Conservation (phyloP, 108 stramenopile species). For the Nitzschia sp. region DNA sequence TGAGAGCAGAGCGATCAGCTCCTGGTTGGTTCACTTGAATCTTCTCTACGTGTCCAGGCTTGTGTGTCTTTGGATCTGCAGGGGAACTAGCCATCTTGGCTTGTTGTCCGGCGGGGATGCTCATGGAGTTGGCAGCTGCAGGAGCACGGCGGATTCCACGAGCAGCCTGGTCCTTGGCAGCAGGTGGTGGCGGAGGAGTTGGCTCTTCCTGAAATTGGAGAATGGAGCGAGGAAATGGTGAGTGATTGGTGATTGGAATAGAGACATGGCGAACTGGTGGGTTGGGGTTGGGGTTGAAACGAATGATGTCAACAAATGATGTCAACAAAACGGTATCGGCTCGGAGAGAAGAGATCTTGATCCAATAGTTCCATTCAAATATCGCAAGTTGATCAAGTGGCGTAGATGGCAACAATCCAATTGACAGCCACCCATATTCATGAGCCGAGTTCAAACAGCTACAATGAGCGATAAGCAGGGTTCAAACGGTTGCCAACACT, state of each 20-base stretch:
- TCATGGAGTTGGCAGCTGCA: neutral
- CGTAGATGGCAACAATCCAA: neutral
- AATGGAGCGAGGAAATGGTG: neutral
- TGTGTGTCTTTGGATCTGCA: conserved; percentile 5
- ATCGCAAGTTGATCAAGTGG: too few relatives aligned
- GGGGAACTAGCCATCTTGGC: neutral
- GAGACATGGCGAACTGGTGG: neutral
- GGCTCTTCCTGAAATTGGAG: conserved; percentile 10
- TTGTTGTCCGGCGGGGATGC: neutral
- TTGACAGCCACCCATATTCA: neutral
- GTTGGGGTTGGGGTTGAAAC: neutral
- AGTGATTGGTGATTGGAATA: too few relatives aligned
- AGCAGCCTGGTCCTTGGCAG: conserved; percentile 8
- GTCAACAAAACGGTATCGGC: neutral
- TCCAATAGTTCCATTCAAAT: neutral
- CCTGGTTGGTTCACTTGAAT: conserved; percentile 35
- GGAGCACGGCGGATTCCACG: neutral
- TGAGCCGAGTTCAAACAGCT: too few relatives aligned
- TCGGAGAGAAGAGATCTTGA: neutral
- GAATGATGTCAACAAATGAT: neutral
- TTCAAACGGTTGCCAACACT: too few relatives aligned
- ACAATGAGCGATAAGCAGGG: too few relatives aligned
- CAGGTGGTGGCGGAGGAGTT: conserved; percentile 8
- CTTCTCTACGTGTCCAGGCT: neutral
- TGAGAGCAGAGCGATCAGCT: conserved; percentile 46